These are phyloP conservation scores for Cutaneotrichosporon daszewskae DNA, from an alignment of 1,284 basidiomycete species.

Conservation along the genomic window DNA sequence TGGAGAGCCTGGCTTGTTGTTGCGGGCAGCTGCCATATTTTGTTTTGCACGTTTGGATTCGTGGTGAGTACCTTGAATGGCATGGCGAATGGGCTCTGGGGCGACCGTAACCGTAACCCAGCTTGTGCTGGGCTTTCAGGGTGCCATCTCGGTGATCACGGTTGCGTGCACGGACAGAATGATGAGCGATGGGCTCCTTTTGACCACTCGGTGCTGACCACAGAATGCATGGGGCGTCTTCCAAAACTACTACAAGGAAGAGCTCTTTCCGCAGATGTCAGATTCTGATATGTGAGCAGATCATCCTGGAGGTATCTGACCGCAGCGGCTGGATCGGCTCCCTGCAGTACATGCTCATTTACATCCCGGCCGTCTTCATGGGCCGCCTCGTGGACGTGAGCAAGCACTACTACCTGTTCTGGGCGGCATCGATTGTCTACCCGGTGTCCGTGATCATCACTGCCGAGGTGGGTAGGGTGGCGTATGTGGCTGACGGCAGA, in stretches of 20 bases:
- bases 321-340: constrained; percentile 62
- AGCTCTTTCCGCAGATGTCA: constrained; percentile 13
- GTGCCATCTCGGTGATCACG: not conserved
- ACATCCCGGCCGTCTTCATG: constrained; percentile 44
- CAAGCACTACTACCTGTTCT: constrained; percentile 50
- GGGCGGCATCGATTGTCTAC: constrained; percentile 49
- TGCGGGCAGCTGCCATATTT: constrained; percentile 13
- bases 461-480: constrained; percentile 39
- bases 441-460: constrained; percentile 54
- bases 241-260: constrained; percentile 17
- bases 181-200: no score
- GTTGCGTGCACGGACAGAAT: no score
- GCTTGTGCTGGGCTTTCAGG: not conserved
- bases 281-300: constrained; percentile 17
- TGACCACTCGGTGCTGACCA: constrained; percentile 10
- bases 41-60: constrained; percentile 21
- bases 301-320: no score
- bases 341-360: constrained; percentile 55
- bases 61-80: constrained; percentile 17
- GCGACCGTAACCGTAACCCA: not conserved
- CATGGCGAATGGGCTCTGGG: no score
- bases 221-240: constrained; percentile 26
- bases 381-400: constrained; percentile 58
- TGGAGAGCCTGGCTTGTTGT: constrained; percentile 22
- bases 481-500: constrained; percentile 20